Evolutionary conservation across 192 early-diverging fungal species (phyloP).

Genomic region (Phycomyces blakesleeanus): DNA sequence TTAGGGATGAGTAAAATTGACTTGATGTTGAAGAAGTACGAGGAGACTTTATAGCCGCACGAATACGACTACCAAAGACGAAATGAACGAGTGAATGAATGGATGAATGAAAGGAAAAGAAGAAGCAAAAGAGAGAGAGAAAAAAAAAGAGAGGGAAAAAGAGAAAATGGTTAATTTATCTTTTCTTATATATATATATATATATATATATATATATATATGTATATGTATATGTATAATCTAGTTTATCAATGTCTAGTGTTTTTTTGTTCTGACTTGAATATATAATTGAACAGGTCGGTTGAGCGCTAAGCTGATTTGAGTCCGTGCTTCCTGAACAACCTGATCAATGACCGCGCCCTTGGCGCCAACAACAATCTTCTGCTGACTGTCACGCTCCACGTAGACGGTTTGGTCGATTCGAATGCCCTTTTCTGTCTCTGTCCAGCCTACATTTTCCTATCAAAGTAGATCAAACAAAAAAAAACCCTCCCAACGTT

Average conservation of each 20-base stretch:
- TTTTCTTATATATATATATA: background rate
- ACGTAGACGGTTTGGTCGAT: slow-evolving; percentile 56
- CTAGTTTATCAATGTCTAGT: slow-evolving; percentile 12
- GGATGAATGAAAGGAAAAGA: background rate
- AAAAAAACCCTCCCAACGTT: background rate
- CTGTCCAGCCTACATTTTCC: slow-evolving; percentile 55
- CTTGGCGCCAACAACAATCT: slow-evolving; percentile 50
- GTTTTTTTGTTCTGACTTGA: slow-evolving; percentile 44
- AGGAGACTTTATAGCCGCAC: background rate
- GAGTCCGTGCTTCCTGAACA: slow-evolving; percentile 28
- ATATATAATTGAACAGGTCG: slow-evolving; percentile 45
- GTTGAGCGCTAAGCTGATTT: slow-evolving; percentile 37
- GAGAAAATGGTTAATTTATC: background rate
- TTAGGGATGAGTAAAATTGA: slow-evolving; percentile 27
- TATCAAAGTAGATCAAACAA: slow-evolving; percentile 6
- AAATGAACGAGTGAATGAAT: background rate
- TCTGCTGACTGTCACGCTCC: slow-evolving; percentile 48
- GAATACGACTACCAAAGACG: background rate
- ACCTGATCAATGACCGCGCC: slow-evolving; percentile 44
- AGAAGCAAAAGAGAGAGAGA: background rate
- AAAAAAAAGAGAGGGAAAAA: background rate
- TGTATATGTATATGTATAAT: background rate
- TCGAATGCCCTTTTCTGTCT: slow-evolving; percentile 37
- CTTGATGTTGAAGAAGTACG: slow-evolving; percentile 6
- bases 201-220: background rate